Evolutionary conservation across 202 grass and related monocot species (phyloP), one percentile per base, ranked within the genome.

Genomic region (Dendrocalamus latiflorus): DNA sequence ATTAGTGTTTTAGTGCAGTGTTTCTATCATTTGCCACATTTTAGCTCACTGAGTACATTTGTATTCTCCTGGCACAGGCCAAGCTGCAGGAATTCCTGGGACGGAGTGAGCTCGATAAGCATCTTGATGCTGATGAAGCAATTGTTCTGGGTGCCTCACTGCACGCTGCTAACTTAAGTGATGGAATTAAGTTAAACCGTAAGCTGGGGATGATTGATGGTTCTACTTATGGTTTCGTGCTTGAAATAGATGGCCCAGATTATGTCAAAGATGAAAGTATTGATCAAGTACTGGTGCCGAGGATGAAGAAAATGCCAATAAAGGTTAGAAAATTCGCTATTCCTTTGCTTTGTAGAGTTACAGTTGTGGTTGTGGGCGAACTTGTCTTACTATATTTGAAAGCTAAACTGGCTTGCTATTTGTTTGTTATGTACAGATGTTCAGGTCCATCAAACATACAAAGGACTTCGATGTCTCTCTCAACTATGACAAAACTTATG

Each of bases 61-160:
- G 54, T 77, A 41, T 81, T 89, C 55, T 86, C 24, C 62, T 86
- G 72, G 78, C 79, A 43, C 86, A 99, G 96, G 86, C 85, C 66
- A 99, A 94, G 73, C 86, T 99, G 20, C 96, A 96, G 53, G 93
- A 96, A 85, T 99, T 93, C 93, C 72, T 99, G 25, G 93, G 93
- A 67, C 82, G 91, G 18, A 93, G 67, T 13, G 81, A 86, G 74
- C 74, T 99, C 34, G 96, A 92, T 88, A 95, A 87, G 64, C 96
- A 99, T 80, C 90, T 99, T 79, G 96, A 99, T 89, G 96, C 96
- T 88, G 93, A 99, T 75, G 96, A 99, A 90, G 96, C 96, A 65
- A 96, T 92, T 59, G 93, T 94, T 89, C 93, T 99, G 48, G 96
- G 96, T 45, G 83, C 96, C 38, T 99, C 96, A 85, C 83, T 99